Evolutionary conservation across 768 basidiomycete species (phyloP), one percentile per base, ranked within the genome.

Genomic region (Macrolepiota dolichaula): DNA sequence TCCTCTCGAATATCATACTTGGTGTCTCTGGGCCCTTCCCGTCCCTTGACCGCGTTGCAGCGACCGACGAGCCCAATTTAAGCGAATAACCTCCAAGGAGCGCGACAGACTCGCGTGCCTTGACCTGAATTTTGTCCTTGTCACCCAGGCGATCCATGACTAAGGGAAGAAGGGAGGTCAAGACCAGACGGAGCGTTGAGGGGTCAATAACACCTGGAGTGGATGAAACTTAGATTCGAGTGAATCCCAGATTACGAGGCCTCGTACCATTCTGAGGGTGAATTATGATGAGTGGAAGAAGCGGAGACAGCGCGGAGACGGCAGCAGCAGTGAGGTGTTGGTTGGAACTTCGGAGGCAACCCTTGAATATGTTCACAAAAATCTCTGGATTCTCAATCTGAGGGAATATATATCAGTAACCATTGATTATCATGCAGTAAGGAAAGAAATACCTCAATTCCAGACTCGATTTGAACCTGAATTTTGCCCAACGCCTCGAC

Each of bases 111-210:
- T 93, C 88, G 50, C 88, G 83, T 27, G 94, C 94, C 65, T 87
- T 88, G 29, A 85, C 77, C 64, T 92, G 83, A 11, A 86, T 77
- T 63, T 79, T 81, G 71, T 92, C 90, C 66, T 87, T 88, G 70
- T 96, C 94, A 27, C 92, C 92, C 15, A 96, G 81, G 51, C 91
- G 85, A 68, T 96, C 94, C 59, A 95, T 77, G 22, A 94, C 77
- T 1, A 87, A 68, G 27, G 92, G 85, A 35, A 94, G 77, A 70
- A 95, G 87, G 10, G 89, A 81, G 51, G 71, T 70, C 59, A 95
- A 76, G 49, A 85, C 81, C 63, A 86, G 84, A 54, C 92, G 90
- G 42, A 96, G 82, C 19, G 81, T 78, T 52, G 77, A 72, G 32
- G 79, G 71, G 70, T 91, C 88, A 32, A 83, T 70, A 40, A 80